These are phyloP conservation scores for Hymenoscyphus salicellus DNA, from an alignment of 2,329 filamentous ascomycete genomes.

Conservation along the genomic window DNA sequence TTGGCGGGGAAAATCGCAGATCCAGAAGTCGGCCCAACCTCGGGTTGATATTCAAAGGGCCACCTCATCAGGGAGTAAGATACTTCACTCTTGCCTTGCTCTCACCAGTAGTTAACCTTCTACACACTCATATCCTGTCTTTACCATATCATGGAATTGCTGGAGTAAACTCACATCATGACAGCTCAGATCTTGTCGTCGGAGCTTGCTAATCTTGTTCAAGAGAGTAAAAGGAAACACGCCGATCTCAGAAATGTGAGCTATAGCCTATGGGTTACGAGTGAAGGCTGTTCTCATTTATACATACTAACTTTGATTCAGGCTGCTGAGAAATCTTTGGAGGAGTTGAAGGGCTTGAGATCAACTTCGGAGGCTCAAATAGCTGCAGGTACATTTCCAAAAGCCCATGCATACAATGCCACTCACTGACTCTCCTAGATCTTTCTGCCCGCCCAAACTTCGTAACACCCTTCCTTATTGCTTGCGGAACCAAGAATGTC, in stretches of 20 bases:
- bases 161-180: slow-evolving; percentile 51
- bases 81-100: slow-evolving; percentile 5
- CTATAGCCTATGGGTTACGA: slow-evolving; percentile 13
- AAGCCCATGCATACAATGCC: slow-evolving; percentile 5
- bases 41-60: slow-evolving; percentile 20
- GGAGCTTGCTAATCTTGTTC: slow-evolving; percentile 85
- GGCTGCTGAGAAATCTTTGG: slow-evolving; percentile 90
- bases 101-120: slow-evolving; percentile 4
- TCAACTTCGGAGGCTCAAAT: slow-evolving; percentile 65
- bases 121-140: background rate
- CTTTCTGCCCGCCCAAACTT: slow-evolving; percentile 78
- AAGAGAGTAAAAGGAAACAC: slow-evolving; percentile 94
- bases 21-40: slow-evolving; percentile 14
- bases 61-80: slow-evolving; percentile 13
- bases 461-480: slow-evolving; percentile 89
- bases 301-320: slow-evolving; percentile 39
- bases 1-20: slow-evolving; percentile 9
- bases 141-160: slow-evolving; percentile 26
- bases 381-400: slow-evolving; percentile 36
- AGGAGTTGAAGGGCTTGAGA: slow-evolving; percentile 77
- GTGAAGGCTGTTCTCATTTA: background rate
- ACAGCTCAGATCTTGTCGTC: slow-evolving; percentile 85
- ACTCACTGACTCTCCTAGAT: slow-evolving; percentile 51
- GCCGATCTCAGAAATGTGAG: slow-evolving; percentile 79
- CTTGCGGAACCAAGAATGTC: slow-evolving; percentile 83